Evolutionary conservation across 208 protist genomes (phyloP), one percentile per base, ranked within the genome.

Genomic region (Acanthamoeba royreba): DNA sequence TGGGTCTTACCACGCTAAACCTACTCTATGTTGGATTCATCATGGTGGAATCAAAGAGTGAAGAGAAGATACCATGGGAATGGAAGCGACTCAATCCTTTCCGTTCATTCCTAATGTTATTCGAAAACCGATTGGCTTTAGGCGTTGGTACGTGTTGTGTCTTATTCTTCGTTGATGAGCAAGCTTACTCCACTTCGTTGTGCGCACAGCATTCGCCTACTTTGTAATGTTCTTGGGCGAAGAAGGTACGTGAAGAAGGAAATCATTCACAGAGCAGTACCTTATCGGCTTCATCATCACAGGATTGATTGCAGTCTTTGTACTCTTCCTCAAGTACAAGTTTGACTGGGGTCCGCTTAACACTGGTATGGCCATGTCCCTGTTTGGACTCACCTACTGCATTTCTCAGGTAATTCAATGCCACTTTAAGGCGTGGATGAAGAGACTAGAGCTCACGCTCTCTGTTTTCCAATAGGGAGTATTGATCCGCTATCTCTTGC

Each of bases 381-480:
- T 89, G 31, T 89, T 89, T 25, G 81, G 81, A 4, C 72, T 83
- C 72, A 83, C 72, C 42, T 83, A 53, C 28, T 83, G 72, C 72
- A 22, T 83, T 45, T 83, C 72, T 5, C 72, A 83, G 72, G 72
- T 83, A 11, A 25, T 2, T 43, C 8, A 0, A 33, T 33, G n/a
- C 58, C 8, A 1, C 31, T 5, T 77, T 77, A n/a, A n/a, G n/a
- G n/a, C n/a, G n/a, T n/a, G n/a, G n/a, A n/a, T n/a, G n/a, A n/a
- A n/a, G n/a, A n/a, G n/a, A n/a, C n/a, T n/a, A n/a, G n/a, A n/a
- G 63, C 4, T 66, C 28, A 5, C 19, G 47, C n/a, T 47, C 11
- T 31, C 46, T 47, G 49, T 88, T 2, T 53, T 33, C 8, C 15
- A 17, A 42, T 28, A 89, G 53, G 81, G 81, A 28, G 46, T 89